Conservation (phyloP, 306 rosid species). For the Luffa aegyptiaca region DNA sequence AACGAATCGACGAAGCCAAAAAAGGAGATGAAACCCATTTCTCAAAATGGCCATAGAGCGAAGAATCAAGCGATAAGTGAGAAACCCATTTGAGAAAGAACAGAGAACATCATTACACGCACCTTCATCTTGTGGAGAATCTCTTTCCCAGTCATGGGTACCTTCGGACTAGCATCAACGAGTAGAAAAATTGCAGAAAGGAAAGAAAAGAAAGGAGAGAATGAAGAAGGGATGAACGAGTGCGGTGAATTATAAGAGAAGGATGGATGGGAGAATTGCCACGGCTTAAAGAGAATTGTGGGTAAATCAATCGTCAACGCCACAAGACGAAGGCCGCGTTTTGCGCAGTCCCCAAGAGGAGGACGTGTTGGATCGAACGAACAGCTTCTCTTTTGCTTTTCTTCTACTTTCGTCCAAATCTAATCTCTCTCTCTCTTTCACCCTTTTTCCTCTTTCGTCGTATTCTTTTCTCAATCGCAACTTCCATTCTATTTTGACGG, state of each 20-base stretch:
- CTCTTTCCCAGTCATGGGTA: slow-evolving; percentile 59
- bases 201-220: not conserved
- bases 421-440: not conserved
- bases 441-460: not conserved
- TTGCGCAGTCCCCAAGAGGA: not conserved
- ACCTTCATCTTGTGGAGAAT: slow-evolving; percentile 84
- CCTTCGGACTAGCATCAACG: not conserved
- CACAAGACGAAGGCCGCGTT: not conserved
- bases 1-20: not conserved
- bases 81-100: not conserved
- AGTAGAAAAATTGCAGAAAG: not conserved
- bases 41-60: not conserved
- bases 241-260: slow-evolving; percentile 18
- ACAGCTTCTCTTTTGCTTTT: not conserved
- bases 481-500: not conserved
- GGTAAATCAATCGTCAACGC: not conserved
- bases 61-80: not conserved
- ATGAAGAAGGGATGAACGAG: slow-evolving; percentile 9
- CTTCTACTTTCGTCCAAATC: not conserved
- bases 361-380: slow-evolving; percentile 22
- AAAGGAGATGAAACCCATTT: not conserved
- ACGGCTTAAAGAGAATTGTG: slow-evolving; percentile 8
- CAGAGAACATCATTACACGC: not conserved
- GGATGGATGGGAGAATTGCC: slow-evolving; percentile 22
- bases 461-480: not conserved